These are phyloP conservation scores for Leishmania amazonensis DNA, from an alignment of 208 protist species.

Conservation along the genomic window DNA sequence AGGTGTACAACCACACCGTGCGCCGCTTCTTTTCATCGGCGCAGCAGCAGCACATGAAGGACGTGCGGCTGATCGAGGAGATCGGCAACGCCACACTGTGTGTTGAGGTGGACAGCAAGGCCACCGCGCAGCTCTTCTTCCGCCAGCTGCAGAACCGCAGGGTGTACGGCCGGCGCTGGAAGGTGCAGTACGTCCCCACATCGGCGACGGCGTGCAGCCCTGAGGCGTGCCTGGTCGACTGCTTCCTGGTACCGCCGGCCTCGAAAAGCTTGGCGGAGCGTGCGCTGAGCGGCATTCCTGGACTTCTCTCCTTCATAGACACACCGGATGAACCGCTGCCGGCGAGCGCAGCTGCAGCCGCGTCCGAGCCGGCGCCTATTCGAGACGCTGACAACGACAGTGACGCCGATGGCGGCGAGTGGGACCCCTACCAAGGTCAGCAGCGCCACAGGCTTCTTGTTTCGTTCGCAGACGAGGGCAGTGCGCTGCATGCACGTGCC, in stretches of 20 bases:
- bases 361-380: conserved; percentile 20
- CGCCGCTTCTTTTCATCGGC: conserved; percentile 51
- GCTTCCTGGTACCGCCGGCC: conserved; percentile 51
- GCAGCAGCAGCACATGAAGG: conserved; percentile 30
- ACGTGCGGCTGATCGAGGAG: conserved; percentile 69
- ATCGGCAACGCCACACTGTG: conserved; percentile 71
- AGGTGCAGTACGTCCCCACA: conserved; percentile 67
- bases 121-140: conserved; percentile 55
- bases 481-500: conserved; percentile 77
- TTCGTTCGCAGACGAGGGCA: conserved; percentile 85
- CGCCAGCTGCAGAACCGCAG: conserved; percentile 71
- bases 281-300: conserved; percentile 61
- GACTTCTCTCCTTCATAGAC: conserved; percentile 68
- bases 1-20: conserved; percentile 68
- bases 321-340: conserved; percentile 26
- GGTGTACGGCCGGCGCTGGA: conserved; percentile 77
- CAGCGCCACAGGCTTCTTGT: conserved; percentile 36
- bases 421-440: conserved; percentile 6
- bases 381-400: conserved; percentile 34
- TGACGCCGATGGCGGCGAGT: conserved; percentile 13
- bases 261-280: conserved; percentile 50
- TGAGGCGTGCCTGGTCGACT: conserved; percentile 76
- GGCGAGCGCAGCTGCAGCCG: not conserved
- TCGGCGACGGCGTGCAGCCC: conserved; percentile 31
- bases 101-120: conserved; percentile 62